A percentile compares a stretch with the other conserved stretches of the same genome.
These are phyloP conservation scores for Copromyces sp. DNA, from an alignment of 495 filamentous ascomycete species.

Conservation along the genomic window DNA sequence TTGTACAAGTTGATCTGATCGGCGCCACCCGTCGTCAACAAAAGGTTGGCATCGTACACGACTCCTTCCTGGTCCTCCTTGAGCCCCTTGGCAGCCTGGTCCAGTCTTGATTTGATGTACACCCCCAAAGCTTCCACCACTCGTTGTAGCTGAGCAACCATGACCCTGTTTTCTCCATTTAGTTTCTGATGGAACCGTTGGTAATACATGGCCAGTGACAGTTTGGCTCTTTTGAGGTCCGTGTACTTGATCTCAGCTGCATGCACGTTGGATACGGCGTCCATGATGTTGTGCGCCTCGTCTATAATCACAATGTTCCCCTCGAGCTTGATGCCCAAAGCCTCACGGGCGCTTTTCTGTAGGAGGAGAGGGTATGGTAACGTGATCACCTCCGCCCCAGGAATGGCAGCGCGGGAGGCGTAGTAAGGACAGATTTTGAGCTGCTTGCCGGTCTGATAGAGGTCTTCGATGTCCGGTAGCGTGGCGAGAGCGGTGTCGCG, in stretches of 20 bases:
- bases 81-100: conserved; percentile 25
- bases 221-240: conserved; percentile 61
- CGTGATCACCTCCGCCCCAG: conserved; percentile 84
- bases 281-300: conserved; percentile 96
- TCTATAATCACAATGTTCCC: conserved; percentile 88
- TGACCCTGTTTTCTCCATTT: conserved; percentile 86
- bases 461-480: conserved; percentile 88
- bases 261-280: conserved; percentile 80
- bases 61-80: conserved; percentile 46
- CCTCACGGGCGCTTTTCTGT: conserved; percentile 81
- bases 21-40: conserved; percentile 77
- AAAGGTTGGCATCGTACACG: conserved; percentile 42
- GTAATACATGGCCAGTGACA: conserved; percentile 70
- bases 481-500: conserved; percentile 80
- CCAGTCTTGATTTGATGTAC: conserved; percentile 37
- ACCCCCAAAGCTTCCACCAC: conserved; percentile 65
- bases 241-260: conserved; percentile 63
- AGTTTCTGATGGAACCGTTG: conserved; percentile 73
- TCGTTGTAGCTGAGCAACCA: conserved; percentile 76
- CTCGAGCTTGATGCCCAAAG: conserved; percentile 74
- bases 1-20: conserved; percentile 95
- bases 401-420: conserved; percentile 73
- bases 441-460: conserved; percentile 65
- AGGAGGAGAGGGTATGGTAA: conserved; percentile 86
- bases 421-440: conserved; percentile 92